Percentiles rank a stretch among this genome's conserved stretches.
Evolutionary conservation across 2,329 filamentous ascomycete genomes (phyloP).

Genomic region (Aureobasidium sp.): DNA sequence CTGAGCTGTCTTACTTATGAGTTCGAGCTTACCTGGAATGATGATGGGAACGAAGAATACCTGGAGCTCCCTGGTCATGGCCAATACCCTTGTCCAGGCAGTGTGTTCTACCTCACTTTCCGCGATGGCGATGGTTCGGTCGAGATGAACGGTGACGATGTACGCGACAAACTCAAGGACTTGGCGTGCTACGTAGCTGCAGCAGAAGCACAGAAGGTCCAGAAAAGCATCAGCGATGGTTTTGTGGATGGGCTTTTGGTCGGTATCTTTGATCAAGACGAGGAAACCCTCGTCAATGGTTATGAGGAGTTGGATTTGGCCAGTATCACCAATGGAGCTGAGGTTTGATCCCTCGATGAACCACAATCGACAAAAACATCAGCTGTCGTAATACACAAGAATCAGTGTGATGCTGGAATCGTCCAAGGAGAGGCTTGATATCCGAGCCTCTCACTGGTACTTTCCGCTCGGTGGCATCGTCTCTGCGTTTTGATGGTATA

Average conservation of each 20-base stretch:
- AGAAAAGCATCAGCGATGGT: background rate
- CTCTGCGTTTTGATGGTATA: background rate
- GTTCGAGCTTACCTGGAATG: background rate
- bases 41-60: background rate
- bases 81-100: too few species aligned
- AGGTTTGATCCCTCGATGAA: background rate
- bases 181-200: background rate
- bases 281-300: too few species aligned
- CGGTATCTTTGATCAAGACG: background rate
- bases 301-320: too few species aligned
- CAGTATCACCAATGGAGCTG: too few species aligned
- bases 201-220: background rate
- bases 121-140: background rate
- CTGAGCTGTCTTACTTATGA: background rate
- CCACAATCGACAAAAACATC: background rate
- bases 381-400: background rate
- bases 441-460: too few species aligned
- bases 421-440: too few species aligned
- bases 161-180: background rate
- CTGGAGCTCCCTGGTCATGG: background rate
- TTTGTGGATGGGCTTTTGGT: background rate
- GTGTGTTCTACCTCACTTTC: background rate
- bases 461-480: too few species aligned
- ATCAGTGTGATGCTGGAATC: background rate
- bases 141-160: background rate